These are phyloP conservation scores for Chrysosporium queenslandicum DNA, from an alignment of 2,329 filamentous ascomycete genomes.

Conservation along the genomic window DNA sequence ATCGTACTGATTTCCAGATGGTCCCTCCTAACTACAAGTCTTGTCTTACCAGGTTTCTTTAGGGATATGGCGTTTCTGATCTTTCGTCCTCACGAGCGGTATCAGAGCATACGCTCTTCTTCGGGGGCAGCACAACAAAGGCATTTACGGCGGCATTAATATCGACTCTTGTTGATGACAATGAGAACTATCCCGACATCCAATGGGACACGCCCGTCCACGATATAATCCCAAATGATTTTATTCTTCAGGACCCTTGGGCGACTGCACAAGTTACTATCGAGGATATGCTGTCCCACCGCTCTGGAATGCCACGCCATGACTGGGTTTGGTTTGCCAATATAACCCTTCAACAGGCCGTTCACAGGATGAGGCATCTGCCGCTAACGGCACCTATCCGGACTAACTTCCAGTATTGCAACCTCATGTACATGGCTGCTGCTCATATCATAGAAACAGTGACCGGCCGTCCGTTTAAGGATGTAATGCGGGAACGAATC, in stretches of 20 bases:
- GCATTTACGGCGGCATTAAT: slow-evolving; percentile 44
- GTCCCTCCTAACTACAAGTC: background rate
- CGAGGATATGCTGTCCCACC: slow-evolving; percentile 29
- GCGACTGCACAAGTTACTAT: slow-evolving; percentile 23
- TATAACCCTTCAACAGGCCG: slow-evolving; percentile 28
- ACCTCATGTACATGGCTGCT: slow-evolving; percentile 44
- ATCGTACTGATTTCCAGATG: background rate
- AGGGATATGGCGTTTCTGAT: slow-evolving; percentile 35
- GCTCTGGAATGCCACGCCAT: slow-evolving; percentile 25
- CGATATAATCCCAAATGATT: slow-evolving; percentile 22
- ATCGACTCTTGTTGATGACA: slow-evolving; percentile 31
- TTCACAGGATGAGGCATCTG: slow-evolving; percentile 37
- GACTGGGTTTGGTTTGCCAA: slow-evolving; percentile 23
- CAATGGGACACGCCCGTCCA: slow-evolving; percentile 17
- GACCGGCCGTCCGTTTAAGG: slow-evolving; percentile 26
- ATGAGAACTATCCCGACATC: slow-evolving; percentile 21
- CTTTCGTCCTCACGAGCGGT: slow-evolving; percentile 28
- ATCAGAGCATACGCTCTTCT: slow-evolving; percentile 44
- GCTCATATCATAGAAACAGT: slow-evolving; percentile 40
- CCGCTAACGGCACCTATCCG: slow-evolving; percentile 34
- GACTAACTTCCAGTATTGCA: slow-evolving; percentile 42
- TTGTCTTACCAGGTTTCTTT: background rate
- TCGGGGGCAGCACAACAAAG: slow-evolving; percentile 47
- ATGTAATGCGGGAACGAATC: slow-evolving; percentile 28
- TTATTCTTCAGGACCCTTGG: slow-evolving; percentile 27